A percentile compares a stretch with the other conserved stretches of the same genome.
Evolutionary conservation across 148 eudicot species (phyloP).

Genomic region (Bassia scoparia): DNA sequence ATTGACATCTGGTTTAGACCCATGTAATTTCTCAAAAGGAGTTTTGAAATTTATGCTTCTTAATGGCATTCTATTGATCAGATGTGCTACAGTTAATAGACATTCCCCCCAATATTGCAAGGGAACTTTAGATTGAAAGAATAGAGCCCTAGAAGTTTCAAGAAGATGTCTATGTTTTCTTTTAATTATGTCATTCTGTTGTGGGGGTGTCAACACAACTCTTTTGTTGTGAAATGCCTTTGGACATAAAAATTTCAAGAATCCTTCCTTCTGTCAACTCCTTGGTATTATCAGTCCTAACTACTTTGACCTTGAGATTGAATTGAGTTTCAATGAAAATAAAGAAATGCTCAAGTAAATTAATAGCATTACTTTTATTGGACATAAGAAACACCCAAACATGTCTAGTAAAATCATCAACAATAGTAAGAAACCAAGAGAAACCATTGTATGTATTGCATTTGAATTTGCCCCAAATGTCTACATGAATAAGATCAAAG

Average conservation of each 20-base stretch:
- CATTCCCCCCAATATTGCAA: background rate
- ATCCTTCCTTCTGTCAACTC: background rate
- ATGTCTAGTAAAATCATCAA: background rate
- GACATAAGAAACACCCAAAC: background rate
- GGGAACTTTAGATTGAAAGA: background rate
- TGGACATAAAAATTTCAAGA: background rate
- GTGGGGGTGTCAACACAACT: conserved; percentile 8
- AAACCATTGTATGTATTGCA: background rate
- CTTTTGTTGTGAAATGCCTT: conserved; percentile 23
- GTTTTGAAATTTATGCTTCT: background rate
- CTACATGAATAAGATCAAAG: background rate
- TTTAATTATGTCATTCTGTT: background rate
- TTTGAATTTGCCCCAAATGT: background rate
- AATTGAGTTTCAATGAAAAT: background rate
- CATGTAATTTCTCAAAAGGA: background rate
- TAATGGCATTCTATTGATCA: background rate
- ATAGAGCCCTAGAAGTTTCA: background rate
- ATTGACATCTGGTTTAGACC: fast-evolving
- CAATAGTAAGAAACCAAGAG: background rate
- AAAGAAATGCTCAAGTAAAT: background rate
- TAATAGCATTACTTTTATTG: background rate
- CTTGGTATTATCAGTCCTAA: background rate
- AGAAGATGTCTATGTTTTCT: background rate
- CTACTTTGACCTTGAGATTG: background rate
- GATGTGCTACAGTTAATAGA: background rate